These are phyloP conservation scores for Corymbia maculata DNA, from an alignment of 345 rosid genomes.

Conservation along the genomic window DNA sequence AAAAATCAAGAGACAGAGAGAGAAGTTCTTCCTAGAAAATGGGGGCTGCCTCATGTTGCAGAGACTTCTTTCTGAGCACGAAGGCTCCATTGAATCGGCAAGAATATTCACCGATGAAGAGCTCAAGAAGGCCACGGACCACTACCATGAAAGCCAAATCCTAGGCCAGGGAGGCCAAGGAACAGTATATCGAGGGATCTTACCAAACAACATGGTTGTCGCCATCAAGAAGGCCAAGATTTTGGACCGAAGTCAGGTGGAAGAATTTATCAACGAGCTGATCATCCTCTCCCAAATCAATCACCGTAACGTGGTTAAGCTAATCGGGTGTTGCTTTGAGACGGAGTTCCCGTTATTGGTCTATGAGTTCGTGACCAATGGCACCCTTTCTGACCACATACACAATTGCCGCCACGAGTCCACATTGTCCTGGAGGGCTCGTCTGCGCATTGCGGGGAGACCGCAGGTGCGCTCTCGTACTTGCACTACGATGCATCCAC, in stretches of 20 bases:
- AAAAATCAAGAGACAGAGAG: background rate
- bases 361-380: constrained; percentile 24
- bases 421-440: background rate
- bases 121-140: constrained; percentile 27
- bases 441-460: too few species aligned
- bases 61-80: background rate
- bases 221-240: constrained; percentile 40
- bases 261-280: constrained; percentile 41
- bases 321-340: constrained; percentile 44
- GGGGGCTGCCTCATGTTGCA: constrained; percentile 22
- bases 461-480: too few species aligned
- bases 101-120: constrained; percentile 24
- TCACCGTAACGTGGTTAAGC: constrained; percentile 33
- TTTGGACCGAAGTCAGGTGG: constrained; percentile 23
- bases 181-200: constrained; percentile 32
- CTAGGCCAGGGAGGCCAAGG: constrained; percentile 34
- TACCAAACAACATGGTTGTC: constrained; percentile 9
- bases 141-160: constrained; percentile 16
- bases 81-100: background rate
- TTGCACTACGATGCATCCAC: too few species aligned
- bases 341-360: constrained; percentile 30
- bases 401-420: constrained; percentile 7
- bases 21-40: constrained; percentile 12
- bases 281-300: constrained; percentile 32
- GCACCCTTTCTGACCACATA: constrained; percentile 31